Percentiles rank a stretch among this genome's conserved stretches.
phyloP scores from a whole-genome alignment of 345 rosid species.

The Bruguiera parviflora region DNA sequence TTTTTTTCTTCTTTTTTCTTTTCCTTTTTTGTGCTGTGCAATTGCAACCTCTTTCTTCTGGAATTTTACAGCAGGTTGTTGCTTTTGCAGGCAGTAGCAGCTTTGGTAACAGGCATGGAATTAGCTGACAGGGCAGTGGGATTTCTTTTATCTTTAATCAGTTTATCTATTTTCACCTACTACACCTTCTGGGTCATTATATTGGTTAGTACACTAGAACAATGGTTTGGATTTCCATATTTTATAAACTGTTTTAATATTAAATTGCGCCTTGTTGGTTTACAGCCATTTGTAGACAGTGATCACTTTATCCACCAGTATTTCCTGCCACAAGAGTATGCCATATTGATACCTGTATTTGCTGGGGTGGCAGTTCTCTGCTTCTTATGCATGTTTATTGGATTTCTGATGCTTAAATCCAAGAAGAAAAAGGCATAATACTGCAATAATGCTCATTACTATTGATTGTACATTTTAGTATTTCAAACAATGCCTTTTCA shows the following conservation, averaged over 20 bases:
- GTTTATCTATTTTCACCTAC: conserved; percentile 82
- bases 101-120: conserved; percentile 45
- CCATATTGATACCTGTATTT: conserved; percentile 67
- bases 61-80: not conserved
- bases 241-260: not conserved
- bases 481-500: not conserved
- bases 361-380: conserved; percentile 67
- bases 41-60: not conserved
- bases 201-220: conserved; percentile 44
- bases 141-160: conserved; percentile 56
- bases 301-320: conserved; percentile 87
- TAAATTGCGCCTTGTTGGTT: conserved; percentile 5
- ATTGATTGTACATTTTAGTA: not conserved
- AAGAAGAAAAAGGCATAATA: conserved; percentile 72
- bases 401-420: conserved; percentile 74
- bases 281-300: conserved; percentile 89
- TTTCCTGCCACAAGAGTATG: conserved; percentile 82
- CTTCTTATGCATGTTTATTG: conserved; percentile 63
- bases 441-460: not conserved
- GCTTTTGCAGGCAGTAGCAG: conserved; percentile 3
- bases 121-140: conserved; percentile 86
- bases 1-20: too few relatives aligned
- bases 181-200: conserved; percentile 96
- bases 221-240: not conserved
- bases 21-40: too few relatives aligned